phyloP scores from a whole-genome alignment of 805 yeast species.

The Wickerhamiella vanderwaltii region DNA sequence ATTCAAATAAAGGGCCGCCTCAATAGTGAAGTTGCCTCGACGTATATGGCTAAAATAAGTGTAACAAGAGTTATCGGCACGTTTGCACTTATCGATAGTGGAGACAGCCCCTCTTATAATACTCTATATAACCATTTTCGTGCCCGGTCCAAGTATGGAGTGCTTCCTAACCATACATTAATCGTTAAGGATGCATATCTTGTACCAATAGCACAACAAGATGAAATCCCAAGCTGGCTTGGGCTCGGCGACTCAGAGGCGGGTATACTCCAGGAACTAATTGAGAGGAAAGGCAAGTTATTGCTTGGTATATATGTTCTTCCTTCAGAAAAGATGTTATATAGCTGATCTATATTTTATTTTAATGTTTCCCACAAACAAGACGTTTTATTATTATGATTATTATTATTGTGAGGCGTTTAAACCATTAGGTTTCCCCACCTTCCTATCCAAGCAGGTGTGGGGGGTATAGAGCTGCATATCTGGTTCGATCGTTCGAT shows the following conservation, averaged over 20 bases:
- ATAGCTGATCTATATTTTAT: neutral
- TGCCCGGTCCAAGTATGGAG: slow-evolving; percentile 43
- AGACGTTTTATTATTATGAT: too few species aligned
- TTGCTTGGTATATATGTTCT: slow-evolving; percentile 7
- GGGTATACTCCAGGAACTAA: too few species aligned
- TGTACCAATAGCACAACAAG: slow-evolving; percentile 30
- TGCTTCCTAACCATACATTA: slow-evolving; percentile 37
- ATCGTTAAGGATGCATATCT: slow-evolving; percentile 55
- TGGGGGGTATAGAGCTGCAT: too few species aligned
- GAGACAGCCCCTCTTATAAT: slow-evolving; percentile 19
- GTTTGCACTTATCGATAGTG: slow-evolving; percentile 30
- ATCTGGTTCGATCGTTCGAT: too few species aligned
- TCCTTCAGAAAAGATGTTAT: neutral
- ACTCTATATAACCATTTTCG: slow-evolving; percentile 37
- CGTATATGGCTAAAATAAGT: slow-evolving; percentile 37
- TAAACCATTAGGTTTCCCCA: too few species aligned
- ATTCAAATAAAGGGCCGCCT: slow-evolving; percentile 53
- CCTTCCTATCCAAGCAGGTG: too few species aligned
- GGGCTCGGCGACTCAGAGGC: neutral
- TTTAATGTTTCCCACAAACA: too few species aligned
- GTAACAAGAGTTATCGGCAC: slow-evolving; percentile 42
- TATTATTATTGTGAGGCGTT: too few species aligned
- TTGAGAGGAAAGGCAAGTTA: neutral
- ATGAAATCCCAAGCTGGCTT: neutral
- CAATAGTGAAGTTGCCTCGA: slow-evolving; percentile 40